Conservation (phyloP, 2,329 filamentous ascomycete genomes). For the Aureobasidium sp. region DNA sequence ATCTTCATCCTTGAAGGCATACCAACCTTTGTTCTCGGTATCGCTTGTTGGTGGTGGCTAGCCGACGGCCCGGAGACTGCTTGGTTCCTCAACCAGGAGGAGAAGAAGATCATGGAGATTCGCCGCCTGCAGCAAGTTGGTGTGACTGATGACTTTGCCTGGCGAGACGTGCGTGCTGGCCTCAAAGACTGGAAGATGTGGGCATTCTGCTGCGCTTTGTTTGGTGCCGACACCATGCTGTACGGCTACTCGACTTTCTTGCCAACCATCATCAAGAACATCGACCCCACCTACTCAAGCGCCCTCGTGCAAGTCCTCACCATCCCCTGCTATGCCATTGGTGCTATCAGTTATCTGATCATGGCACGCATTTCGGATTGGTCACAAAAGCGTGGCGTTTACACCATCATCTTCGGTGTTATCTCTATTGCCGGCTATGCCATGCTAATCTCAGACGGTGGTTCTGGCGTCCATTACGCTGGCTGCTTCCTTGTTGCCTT, state of each 20-base stretch:
- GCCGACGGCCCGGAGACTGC: constrained; percentile 61
- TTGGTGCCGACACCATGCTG: constrained; percentile 66
- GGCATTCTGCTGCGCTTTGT: constrained; percentile 46
- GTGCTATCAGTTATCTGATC: constrained; percentile 61
- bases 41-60: constrained; percentile 49
- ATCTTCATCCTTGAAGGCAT: constrained; percentile 56
- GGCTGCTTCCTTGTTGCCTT: constrained; percentile 70
- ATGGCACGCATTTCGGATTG: constrained; percentile 62
- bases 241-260: constrained; percentile 74
- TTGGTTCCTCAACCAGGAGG: constrained; percentile 51
- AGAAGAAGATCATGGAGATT: constrained; percentile 47
- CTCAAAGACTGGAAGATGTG: constrained; percentile 60
- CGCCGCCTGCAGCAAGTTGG: constrained; percentile 27
- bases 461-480: constrained; percentile 62
- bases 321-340: constrained; percentile 69
- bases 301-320: constrained; percentile 61
- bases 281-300: constrained; percentile 60
- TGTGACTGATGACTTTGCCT: constrained; percentile 41
- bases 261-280: constrained; percentile 67
- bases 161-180: constrained; percentile 57
- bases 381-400: constrained; percentile 58
- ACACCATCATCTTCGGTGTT: constrained; percentile 54
- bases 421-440: constrained; percentile 50
- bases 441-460: constrained; percentile 54
- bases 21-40: constrained; percentile 47